These are phyloP conservation scores for Corymbia citriodora DNA, from an alignment of 441 rosid genomes.

Conservation along the genomic window DNA sequence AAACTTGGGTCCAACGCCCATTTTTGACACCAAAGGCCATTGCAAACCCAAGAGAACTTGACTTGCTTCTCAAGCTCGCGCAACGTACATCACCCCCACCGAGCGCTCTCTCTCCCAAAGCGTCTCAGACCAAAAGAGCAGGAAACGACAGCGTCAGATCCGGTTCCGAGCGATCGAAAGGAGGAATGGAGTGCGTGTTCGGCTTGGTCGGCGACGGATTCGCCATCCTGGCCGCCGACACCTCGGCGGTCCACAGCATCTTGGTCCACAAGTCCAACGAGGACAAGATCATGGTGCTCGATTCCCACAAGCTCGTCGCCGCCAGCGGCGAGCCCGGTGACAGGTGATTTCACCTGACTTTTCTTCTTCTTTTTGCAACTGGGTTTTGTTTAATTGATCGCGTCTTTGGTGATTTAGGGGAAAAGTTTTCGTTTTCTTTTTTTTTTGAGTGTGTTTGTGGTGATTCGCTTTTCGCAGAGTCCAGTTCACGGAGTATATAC, in stretches of 20 bases:
- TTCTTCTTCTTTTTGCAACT: background rate
- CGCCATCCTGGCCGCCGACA: constrained; percentile 75
- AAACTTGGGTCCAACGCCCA: background rate
- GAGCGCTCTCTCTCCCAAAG: background rate
- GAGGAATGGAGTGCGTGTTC: constrained; percentile 82
- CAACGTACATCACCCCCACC: background rate
- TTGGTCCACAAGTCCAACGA: constrained; percentile 91
- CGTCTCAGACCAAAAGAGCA: background rate
- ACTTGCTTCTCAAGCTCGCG: constrained; percentile 9
- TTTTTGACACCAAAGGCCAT: background rate
- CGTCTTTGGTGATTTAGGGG: background rate
- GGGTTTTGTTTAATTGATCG: background rate
- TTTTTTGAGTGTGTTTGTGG: too few species aligned
- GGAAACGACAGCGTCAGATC: background rate
- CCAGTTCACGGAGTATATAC: constrained; percentile 86
- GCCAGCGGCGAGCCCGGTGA: constrained; percentile 99
- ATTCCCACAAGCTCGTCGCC: constrained; percentile 92
- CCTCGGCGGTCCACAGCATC: constrained; percentile 96
- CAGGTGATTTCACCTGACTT: constrained; percentile 33
- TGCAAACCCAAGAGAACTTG: background rate
- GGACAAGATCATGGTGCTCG: constrained; percentile 95
- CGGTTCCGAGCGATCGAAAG: constrained; percentile 11
- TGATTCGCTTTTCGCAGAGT: constrained; percentile 30
- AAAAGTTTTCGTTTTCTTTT: background rate
- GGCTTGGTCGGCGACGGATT: constrained; percentile 87